phyloP scores from a whole-genome alignment of 768 basidiomycete species.

The Dentipellis fragilis region DNA sequence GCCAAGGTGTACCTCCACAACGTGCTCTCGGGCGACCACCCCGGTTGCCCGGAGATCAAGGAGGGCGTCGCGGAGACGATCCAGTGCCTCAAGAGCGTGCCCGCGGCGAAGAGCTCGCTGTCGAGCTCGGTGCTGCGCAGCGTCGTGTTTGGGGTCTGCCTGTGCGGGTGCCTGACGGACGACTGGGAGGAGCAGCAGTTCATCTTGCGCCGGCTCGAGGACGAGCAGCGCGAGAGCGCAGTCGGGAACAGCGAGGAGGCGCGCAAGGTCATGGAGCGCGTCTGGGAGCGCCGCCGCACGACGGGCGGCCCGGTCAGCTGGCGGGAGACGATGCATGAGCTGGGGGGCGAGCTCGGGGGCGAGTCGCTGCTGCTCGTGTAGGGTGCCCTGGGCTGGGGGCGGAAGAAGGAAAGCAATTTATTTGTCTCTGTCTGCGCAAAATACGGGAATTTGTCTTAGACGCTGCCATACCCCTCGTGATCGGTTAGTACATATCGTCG shows the following conservation, averaged over 20 bases:
- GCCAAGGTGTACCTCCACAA: constrained; percentile 68
- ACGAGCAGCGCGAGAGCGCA: constrained; percentile 35
- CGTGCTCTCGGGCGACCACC: constrained; percentile 66
- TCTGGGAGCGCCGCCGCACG: constrained; percentile 42
- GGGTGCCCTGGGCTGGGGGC: constrained; percentile 3
- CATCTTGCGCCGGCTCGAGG: constrained; percentile 36
- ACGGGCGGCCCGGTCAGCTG: constrained; percentile 40
- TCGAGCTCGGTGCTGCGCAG: constrained; percentile 56
- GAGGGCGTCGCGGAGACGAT: constrained; percentile 45
- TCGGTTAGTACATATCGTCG: too few species aligned
- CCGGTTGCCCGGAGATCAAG: constrained; percentile 53
- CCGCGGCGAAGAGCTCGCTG: constrained; percentile 20
- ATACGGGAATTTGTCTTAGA: too few species aligned
- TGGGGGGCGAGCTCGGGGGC: constrained; percentile 17
- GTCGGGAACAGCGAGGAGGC: constrained; percentile 62
- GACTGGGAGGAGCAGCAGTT: constrained; percentile 29
- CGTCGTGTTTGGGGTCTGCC: constrained; percentile 70
- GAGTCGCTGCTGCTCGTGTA: constrained; percentile 52
- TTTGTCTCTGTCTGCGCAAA: too few species aligned
- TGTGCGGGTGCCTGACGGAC: constrained; percentile 63
- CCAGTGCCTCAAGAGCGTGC: constrained; percentile 31
- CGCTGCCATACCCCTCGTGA: too few species aligned
- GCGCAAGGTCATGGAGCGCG: constrained; percentile 36
- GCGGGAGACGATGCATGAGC: constrained; percentile 40
- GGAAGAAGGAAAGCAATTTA: too few species aligned